These are phyloP conservation scores for Starmerella sp. DNA, from an alignment of 805 yeast genomes.

Conservation along the genomic window DNA sequence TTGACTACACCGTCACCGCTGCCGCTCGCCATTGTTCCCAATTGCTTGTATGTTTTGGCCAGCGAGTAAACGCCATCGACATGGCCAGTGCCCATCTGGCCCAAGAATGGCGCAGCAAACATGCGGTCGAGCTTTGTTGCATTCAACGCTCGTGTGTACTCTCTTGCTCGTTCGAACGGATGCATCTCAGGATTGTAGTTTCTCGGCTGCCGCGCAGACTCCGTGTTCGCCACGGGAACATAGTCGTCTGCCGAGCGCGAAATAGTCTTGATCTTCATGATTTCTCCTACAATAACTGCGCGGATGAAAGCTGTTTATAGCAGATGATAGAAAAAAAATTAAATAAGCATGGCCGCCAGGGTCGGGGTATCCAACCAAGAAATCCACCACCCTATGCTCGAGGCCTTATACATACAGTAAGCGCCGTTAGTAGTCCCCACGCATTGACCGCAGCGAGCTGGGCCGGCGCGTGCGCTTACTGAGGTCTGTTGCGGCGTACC, in stretches of 20 bases:
- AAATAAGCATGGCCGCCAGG: not conserved
- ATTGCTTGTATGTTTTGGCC: constrained; percentile 60
- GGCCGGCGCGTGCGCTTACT: constrained; percentile 6
- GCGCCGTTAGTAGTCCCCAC: not conserved
- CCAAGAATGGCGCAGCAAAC: constrained; percentile 96
- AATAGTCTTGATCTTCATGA: constrained; percentile 72
- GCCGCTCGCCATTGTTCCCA: constrained; percentile 77
- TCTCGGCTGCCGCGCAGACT: constrained; percentile 75
- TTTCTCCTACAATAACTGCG: not conserved
- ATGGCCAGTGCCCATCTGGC: constrained; percentile 91
- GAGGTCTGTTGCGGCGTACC: constrained; percentile 15
- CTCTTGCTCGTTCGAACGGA: constrained; percentile 95
- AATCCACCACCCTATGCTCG: not conserved
- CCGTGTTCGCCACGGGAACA: constrained; percentile 84
- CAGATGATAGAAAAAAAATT: constrained; percentile 1
- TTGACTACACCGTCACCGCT: constrained; percentile 92
- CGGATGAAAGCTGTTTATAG: not conserved
- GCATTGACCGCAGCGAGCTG: constrained; percentile 1
- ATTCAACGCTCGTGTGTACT: constrained; percentile 84
- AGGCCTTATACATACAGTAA: not conserved
- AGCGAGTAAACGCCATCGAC: constrained; percentile 85
- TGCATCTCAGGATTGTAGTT: constrained; percentile 89
- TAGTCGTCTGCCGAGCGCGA: constrained; percentile 84
- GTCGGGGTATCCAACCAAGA: not conserved
- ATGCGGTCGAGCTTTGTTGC: constrained; percentile 92